A percentile compares a stretch with the other conserved stretches of the same genome.
Conservation (phyloP, 352 stramenopile species). For the Pythium dissimile region DNA sequence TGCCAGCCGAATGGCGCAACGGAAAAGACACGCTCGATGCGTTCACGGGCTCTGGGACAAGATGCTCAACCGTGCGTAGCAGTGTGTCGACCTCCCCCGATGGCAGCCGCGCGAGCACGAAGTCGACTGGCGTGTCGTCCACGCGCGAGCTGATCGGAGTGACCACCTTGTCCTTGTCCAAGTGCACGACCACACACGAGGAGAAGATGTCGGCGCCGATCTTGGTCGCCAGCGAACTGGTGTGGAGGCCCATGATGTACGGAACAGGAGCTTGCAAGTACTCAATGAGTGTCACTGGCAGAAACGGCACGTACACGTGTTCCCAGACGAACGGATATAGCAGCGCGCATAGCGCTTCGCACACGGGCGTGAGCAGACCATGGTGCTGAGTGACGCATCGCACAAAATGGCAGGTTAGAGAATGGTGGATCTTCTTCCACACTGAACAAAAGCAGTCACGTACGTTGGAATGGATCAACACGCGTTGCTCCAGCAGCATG, state of each 20-base stretch:
- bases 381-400: no score
- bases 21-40: no score
- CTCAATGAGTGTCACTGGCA: conserved; percentile 78
- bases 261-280: conserved; percentile 82
- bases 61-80: conserved; percentile 27
- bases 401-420: not conserved
- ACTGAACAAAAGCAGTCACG: not conserved
- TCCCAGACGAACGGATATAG: conserved; percentile 84
- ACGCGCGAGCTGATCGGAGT: conserved; percentile 56
- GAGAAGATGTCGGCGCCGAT: conserved; percentile 72
- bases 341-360: conserved; percentile 72
- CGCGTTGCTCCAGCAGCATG: conserved; percentile 78
- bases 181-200: conserved; percentile 77
- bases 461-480: conserved; percentile 81
- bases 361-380: conserved; percentile 69
- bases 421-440: not conserved
- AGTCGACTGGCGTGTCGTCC: conserved; percentile 53
- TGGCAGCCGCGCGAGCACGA: conserved; percentile 43
- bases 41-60: conserved; percentile 41
- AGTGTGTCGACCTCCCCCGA: conserved; percentile 42
- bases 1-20: not conserved
- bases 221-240: conserved; percentile 69
- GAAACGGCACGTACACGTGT: conserved; percentile 85
- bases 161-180: conserved; percentile 84
- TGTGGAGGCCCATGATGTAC: conserved; percentile 85